Evolutionary conservation across 2,329 filamentous ascomycete genomes (phyloP).

Genomic region (Dendrostoma leiphaemia): DNA sequence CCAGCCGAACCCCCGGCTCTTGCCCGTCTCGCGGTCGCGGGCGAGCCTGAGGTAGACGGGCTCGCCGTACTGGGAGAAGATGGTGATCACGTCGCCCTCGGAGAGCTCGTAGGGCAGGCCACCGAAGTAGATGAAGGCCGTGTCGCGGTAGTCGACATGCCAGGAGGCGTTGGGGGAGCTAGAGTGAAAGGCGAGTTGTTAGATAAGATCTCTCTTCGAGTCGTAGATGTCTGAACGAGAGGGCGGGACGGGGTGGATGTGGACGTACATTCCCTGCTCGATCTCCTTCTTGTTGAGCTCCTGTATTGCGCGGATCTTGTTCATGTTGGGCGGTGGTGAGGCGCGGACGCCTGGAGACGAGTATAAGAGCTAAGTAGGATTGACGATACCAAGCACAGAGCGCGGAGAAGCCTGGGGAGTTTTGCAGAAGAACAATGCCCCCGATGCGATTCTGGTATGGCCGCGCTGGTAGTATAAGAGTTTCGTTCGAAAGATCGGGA

Average conservation of each 20-base stretch:
- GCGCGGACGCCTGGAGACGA: neutral
- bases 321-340: slow-evolving; percentile 59
- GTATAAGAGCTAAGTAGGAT: neutral
- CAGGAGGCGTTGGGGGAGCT: slow-evolving; percentile 86
- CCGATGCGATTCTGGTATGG: neutral
- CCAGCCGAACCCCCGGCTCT: slow-evolving; percentile 92
- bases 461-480: too few species aligned
- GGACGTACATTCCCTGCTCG: slow-evolving; percentile 75
- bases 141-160: slow-evolving; percentile 95
- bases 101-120: slow-evolving; percentile 89
- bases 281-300: slow-evolving; percentile 93
- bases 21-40: slow-evolving; percentile 94
- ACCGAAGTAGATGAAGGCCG: slow-evolving; percentile 94
- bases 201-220: neutral
- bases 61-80: slow-evolving; percentile 96
- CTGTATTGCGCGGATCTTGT: slow-evolving; percentile 89
- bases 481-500: too few species aligned
- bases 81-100: slow-evolving; percentile 92
- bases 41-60: slow-evolving; percentile 89
- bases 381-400: neutral
- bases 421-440: neutral
- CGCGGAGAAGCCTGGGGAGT: neutral
- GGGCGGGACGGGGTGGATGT: neutral
- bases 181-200: slow-evolving; percentile 22
- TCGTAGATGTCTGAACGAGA: neutral